phyloP scores from a whole-genome alignment of 2,329 filamentous ascomycete genomes.

The Fusarium sp. region DNA sequence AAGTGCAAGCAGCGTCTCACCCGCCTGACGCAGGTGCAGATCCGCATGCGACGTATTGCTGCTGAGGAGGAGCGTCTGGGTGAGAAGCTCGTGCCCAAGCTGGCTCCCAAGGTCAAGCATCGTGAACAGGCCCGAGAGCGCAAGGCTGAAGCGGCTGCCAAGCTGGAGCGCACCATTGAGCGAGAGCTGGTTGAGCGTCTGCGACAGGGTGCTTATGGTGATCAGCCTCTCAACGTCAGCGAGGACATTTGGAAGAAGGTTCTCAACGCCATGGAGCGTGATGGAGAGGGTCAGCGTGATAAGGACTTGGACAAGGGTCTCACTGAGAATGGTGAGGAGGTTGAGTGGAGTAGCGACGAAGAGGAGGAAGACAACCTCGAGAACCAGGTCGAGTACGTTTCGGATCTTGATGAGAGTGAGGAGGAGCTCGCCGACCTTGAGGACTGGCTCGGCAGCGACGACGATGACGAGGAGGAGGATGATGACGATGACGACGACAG shows the following conservation, averaged over 20 bases:
- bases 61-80: constrained; percentile 91
- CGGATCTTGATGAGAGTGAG: constrained; percentile 87
- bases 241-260: constrained; percentile 98
- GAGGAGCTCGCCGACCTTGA: constrained; percentile 85
- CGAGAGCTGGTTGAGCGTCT: constrained; percentile 92
- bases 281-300: constrained; percentile 84
- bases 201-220: constrained; percentile 92
- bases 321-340: constrained; percentile 78
- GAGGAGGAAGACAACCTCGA: constrained; percentile 78
- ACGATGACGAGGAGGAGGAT: constrained; percentile 68
- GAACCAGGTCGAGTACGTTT: constrained; percentile 90
- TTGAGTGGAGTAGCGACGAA: constrained; percentile 73
- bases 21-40: constrained; percentile 89
- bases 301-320: constrained; percentile 91
- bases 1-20: constrained; percentile 98
- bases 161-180: constrained; percentile 96
- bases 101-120: constrained; percentile 89
- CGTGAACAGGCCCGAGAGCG: constrained; percentile 81
- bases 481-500: constrained; percentile 68
- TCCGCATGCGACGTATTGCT: constrained; percentile 81
- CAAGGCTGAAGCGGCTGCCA: constrained; percentile 85
- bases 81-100: constrained; percentile 86
- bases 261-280: constrained; percentile 86
- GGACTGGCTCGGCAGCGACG: constrained; percentile 88
- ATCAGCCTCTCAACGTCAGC: constrained; percentile 93